Evolutionary conservation across 306 rosid species (phyloP).

Genomic region (Sechiopsis laciniata): DNA sequence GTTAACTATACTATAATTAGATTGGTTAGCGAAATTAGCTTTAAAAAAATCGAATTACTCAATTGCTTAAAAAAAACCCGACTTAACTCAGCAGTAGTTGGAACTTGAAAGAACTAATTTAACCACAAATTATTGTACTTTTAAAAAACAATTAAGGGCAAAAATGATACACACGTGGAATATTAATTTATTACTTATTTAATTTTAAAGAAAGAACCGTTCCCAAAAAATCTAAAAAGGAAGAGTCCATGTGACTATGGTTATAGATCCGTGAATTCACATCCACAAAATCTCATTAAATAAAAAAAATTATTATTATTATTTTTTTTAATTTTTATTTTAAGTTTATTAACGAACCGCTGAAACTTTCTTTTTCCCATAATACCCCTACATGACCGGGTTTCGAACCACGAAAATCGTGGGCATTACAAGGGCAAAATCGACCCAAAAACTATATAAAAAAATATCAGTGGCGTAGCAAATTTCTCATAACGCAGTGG

Average conservation of each 20-base stretch:
- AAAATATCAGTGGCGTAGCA: neutral
- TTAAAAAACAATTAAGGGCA: neutral
- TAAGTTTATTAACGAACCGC: neutral
- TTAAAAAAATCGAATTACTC: no score
- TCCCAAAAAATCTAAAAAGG: conserved; percentile 16
- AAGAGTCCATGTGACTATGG: conserved; percentile 16
- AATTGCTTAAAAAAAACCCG: no score
- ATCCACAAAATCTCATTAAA: conserved; percentile 6
- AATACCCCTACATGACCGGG: neutral
- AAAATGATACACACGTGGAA: neutral
- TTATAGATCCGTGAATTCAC: conserved; percentile 18
- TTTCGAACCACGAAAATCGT: neutral
- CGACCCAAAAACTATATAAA: neutral
- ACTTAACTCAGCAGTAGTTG: no score
- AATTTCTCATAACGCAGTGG: neutral
- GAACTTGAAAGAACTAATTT: no score
- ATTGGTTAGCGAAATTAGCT: no score
- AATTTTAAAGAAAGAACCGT: neutral
- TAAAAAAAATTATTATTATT: neutral
- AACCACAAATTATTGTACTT: no score
- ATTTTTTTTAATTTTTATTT: neutral
- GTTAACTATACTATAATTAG: no score
- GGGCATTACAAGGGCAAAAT: neutral
- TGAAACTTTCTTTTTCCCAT: neutral
- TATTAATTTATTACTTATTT: neutral